Conservation (phyloP, 129 eudicot genomes). For the Flaveria trinervia region DNA sequence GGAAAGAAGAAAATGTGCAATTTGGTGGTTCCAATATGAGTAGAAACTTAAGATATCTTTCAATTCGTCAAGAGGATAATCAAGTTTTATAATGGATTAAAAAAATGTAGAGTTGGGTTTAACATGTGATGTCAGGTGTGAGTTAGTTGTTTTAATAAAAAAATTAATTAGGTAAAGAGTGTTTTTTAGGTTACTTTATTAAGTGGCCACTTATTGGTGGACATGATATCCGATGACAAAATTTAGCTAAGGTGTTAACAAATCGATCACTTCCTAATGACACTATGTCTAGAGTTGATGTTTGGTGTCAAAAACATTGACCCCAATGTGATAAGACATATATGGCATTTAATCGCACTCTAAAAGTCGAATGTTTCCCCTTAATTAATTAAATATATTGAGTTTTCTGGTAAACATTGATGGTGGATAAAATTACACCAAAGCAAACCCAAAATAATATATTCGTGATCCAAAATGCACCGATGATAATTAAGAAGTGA, state of each 20-base stretch:
- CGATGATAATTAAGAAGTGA: background rate
- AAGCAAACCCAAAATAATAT: background rate
- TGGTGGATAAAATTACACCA: background rate
- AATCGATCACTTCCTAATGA: slow-evolving; percentile 21
- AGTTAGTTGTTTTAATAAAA: too few species aligned
- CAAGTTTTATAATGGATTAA: too few species aligned
- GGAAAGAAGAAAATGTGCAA: too few species aligned
- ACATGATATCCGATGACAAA: slow-evolving; percentile 26
- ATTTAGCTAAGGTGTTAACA: slow-evolving; percentile 20
- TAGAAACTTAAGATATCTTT: too few species aligned
- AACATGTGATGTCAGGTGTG: too few species aligned
- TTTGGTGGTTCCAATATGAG: too few species aligned
- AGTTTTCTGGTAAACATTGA: background rate
- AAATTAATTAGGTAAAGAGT: slow-evolving; percentile 30
- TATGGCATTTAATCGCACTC: slow-evolving; percentile 33
- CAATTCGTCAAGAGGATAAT: too few species aligned
- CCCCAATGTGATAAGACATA: slow-evolving; percentile 30
- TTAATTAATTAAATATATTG: slow-evolving; percentile 8
- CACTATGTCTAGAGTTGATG: slow-evolving; percentile 18
- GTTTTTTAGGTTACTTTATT: slow-evolving; percentile 24
- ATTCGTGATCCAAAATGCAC: background rate
- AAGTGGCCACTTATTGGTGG: slow-evolving; percentile 17
- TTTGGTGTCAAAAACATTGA: slow-evolving; percentile 23
- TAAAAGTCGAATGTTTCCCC: slow-evolving; percentile 16
- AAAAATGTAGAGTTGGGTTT: too few species aligned